Evolutionary conservation across 164 flowering plant species (phyloP).

Genomic region (Malania oleifera): DNA sequence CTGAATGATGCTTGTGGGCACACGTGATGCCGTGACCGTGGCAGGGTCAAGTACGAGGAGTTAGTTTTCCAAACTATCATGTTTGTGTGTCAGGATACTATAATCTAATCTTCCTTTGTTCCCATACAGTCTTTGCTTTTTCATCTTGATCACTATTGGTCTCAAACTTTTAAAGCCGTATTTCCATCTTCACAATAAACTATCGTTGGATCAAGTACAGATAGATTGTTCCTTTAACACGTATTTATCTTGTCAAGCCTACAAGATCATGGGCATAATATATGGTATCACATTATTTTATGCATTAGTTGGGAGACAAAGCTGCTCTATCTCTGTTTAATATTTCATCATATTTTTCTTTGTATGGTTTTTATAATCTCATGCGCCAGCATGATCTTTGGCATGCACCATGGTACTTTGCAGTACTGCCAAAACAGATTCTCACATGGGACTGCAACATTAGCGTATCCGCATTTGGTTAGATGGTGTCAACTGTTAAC

Average conservation of each 20-base stretch:
- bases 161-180: conserved; percentile 12
- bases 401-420: too few relatives aligned
- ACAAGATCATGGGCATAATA: conserved; percentile 5
- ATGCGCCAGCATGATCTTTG: background rate
- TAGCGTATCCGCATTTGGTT: too few relatives aligned
- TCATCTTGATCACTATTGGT: conserved; percentile 8
- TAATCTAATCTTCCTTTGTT: conserved; percentile 12
- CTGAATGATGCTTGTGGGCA: conserved; percentile 13
- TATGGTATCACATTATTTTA: conserved; percentile 11
- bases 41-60: conserved; percentile 22
- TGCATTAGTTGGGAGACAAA: conserved; percentile 12
- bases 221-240: conserved; percentile 12
- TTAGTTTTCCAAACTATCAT: conserved; percentile 18
- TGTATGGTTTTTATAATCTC: background rate
- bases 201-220: conserved; percentile 16
- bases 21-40: conserved; percentile 21
- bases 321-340: conserved; percentile 6
- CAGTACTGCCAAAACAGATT: too few relatives aligned
- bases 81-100: conserved; percentile 11
- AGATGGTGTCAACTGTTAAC: too few relatives aligned
- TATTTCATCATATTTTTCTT: too few relatives aligned
- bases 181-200: background rate
- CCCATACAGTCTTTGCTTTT: background rate
- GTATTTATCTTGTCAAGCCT: conserved; percentile 8
- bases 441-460: too few relatives aligned